Evolutionary conservation across 106 monocot genomes (phyloP).

Genomic region (Gastrodia elata): DNA sequence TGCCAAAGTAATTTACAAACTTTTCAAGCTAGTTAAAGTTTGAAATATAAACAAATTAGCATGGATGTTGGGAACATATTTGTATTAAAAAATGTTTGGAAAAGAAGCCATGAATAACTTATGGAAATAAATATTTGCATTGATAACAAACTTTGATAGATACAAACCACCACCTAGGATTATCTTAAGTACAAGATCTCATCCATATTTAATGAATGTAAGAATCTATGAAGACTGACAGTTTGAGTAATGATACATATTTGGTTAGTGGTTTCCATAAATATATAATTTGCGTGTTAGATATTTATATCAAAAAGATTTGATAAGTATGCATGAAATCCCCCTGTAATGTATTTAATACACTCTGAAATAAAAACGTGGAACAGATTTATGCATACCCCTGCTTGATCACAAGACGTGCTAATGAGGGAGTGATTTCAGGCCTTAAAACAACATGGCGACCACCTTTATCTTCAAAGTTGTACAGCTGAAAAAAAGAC

Average conservation of each 20-base stretch:
- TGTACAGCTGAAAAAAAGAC: slow-evolving; percentile 56
- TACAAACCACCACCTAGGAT: no score
- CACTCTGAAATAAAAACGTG: background rate
- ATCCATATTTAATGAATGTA: no score
- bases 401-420: slow-evolving; percentile 92
- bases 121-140: background rate
- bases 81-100: background rate
- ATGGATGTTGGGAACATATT: no score
- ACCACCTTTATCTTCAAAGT: slow-evolving; percentile 98
- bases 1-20: background rate
- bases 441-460: slow-evolving; percentile 96
- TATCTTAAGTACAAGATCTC: no score
- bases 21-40: slow-evolving; percentile 7
- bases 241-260: no score
- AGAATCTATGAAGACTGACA: no score
- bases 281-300: no score
- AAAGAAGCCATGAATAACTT: background rate
- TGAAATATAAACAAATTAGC: background rate
- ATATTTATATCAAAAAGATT: no score
- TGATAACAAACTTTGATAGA: no score
- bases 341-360: background rate
- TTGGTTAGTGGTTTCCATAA: no score
- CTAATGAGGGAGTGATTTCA: slow-evolving; percentile 97
- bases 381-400: slow-evolving; percentile 35
- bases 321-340: background rate